phyloP scores from a whole-genome alignment of 78 protist genomes.

The Anaeramoeba flamelloides region DNA sequence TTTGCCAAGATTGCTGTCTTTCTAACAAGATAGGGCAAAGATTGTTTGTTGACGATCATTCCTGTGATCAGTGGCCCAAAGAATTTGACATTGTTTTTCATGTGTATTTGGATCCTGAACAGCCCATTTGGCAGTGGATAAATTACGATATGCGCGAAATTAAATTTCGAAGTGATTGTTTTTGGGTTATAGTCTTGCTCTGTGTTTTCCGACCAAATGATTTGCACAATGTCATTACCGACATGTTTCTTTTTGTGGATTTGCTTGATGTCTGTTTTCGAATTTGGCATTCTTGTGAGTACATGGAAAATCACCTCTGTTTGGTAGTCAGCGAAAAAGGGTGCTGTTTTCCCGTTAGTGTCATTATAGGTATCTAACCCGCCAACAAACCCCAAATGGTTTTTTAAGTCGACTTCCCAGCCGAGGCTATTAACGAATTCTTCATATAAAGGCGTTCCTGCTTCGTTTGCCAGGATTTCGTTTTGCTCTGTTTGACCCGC shows the following conservation, averaged over 20 bases:
- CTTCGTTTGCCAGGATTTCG: constrained; percentile 42
- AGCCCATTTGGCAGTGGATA: constrained; percentile 62
- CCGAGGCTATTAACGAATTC: constrained; percentile 61
- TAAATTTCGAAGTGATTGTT: constrained; percentile 49
- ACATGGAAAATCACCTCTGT: constrained; percentile 71
- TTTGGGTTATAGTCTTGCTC: constrained; percentile 46
- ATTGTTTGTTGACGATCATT: too few species aligned
- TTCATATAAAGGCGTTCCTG: constrained; percentile 22
- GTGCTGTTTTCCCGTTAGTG: constrained; percentile 41
- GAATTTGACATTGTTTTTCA: constrained; percentile 27
- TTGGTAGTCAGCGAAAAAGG: constrained; percentile 45
- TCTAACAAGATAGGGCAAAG: too few species aligned
- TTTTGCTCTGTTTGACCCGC: constrained; percentile 66
- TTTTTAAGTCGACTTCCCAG: constrained; percentile 45
- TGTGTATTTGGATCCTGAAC: constrained; percentile 33
- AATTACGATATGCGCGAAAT: constrained; percentile 59
- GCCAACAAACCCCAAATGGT: constrained; percentile 51
- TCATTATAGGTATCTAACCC: constrained; percentile 46
- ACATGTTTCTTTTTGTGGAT: constrained; percentile 61
- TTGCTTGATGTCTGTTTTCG: background rate
- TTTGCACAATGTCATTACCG: constrained; percentile 74
- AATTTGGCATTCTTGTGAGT: constrained; percentile 46
- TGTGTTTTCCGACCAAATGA: constrained; percentile 67
- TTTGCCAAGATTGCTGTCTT: too few species aligned
- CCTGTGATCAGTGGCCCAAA: too few species aligned